phyloP scores from a whole-genome alignment of 2,329 filamentous ascomycete genomes.

The Cladophialophora yegresii region DNA sequence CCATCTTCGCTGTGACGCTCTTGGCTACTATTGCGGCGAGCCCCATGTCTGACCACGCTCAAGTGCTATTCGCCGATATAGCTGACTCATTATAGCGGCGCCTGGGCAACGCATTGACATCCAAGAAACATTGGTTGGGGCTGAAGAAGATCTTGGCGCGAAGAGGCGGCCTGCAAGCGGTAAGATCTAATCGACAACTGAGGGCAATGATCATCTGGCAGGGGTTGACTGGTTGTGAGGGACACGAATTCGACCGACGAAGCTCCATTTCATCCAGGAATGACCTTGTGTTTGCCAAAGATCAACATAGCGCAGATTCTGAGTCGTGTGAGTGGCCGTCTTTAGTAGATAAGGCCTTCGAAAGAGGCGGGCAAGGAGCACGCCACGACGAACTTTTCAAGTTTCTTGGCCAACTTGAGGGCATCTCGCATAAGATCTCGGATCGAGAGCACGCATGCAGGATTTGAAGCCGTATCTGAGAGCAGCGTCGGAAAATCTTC shows the following conservation, averaged over 20 bases:
- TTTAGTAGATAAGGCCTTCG: background rate
- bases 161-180: constrained; percentile 1
- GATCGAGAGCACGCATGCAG: background rate
- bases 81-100: background rate
- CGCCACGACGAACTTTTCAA: background rate
- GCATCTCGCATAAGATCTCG: background rate
- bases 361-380: background rate
- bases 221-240: background rate
- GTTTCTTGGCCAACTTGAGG: constrained; percentile 4
- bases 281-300: constrained; percentile 8
- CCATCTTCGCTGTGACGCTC: background rate
- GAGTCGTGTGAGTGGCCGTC: background rate
- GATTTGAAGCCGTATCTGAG: background rate
- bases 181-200: background rate
- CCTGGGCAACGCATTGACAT: background rate
- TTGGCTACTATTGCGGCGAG: constrained; percentile 3
- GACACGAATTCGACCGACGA: background rate
- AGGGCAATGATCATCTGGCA: constrained; percentile 4
- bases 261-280: background rate
- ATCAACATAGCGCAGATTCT: background rate
- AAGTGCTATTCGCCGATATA: background rate
- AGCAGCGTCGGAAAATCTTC: constrained; percentile 1
- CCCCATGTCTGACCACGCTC: background rate
- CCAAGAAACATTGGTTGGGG: constrained; percentile 8
- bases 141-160: constrained; percentile 8